Evolutionary conservation across 169 alveolate genomes (phyloP).

Genomic region (Cryptosporidium meleagridis): DNA sequence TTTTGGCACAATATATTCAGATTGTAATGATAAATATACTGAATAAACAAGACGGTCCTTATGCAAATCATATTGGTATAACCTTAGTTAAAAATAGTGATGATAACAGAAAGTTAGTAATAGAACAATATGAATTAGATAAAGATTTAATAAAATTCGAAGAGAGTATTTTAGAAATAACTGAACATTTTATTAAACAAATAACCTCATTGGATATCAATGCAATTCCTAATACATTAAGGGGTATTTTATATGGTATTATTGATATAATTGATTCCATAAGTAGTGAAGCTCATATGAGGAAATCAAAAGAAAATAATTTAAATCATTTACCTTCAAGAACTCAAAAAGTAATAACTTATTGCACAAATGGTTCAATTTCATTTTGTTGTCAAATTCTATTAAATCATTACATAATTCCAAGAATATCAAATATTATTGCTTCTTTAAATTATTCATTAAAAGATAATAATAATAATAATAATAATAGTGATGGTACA

Average conservation of each 20-base stretch:
- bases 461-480: background rate
- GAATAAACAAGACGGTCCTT: constrained; percentile 26
- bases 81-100: background rate
- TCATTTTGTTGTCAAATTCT: constrained; percentile 63
- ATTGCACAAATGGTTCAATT: constrained; percentile 58
- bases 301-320: constrained; percentile 13
- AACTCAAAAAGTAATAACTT: constrained; percentile 10
- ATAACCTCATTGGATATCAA: constrained; percentile 24
- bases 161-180: constrained; percentile 1
- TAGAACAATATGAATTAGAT: constrained; percentile 42
- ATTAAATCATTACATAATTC: constrained; percentile 58
- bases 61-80: constrained; percentile 16
- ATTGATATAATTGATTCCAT: constrained; percentile 62
- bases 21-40: constrained; percentile 18
- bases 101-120: background rate
- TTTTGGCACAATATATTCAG: constrained; percentile 43
- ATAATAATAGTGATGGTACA: too few species aligned
- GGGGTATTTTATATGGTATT: constrained; percentile 64
- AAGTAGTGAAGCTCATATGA: constrained; percentile 47
- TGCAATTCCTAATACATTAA: constrained; percentile 50
- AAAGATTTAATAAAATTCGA: constrained; percentile 9
- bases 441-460: constrained; percentile 25
- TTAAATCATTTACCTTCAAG: constrained; percentile 31
- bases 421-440: constrained; percentile 46
- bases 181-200: constrained; percentile 34